A percentile compares a stretch with the other conserved stretches of the same genome.
These are phyloP conservation scores for Ajuga chamaepitys DNA, from an alignment of 257 asterid genomes.

Conservation along the genomic window DNA sequence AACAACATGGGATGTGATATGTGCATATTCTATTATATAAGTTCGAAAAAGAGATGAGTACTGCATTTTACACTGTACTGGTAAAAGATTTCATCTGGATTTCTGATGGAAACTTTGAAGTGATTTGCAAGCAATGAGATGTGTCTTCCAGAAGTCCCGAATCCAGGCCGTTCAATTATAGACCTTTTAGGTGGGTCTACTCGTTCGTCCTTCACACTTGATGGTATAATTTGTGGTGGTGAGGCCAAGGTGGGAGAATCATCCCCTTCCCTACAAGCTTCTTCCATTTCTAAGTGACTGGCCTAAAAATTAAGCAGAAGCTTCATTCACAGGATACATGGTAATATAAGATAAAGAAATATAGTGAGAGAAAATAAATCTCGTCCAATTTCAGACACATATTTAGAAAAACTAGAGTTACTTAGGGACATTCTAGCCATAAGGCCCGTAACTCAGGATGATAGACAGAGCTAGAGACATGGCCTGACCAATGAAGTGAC, in stretches of 20 bases:
- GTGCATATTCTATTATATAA: background rate
- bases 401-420: background rate
- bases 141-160: conserved; percentile 56
- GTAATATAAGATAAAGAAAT: background rate
- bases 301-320: conserved; percentile 20
- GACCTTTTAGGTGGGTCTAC: conserved; percentile 36
- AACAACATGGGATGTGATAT: conserved; percentile 11
- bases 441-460: background rate
- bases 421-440: background rate
- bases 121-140: conserved; percentile 63
- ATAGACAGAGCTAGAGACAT: background rate
- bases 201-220: conserved; percentile 24
- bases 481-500: conserved; percentile 1
- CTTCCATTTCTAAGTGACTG: conserved; percentile 30
- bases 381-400: background rate
- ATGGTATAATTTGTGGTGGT: conserved; percentile 19
- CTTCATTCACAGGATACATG: background rate
- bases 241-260: conserved; percentile 21
- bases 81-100: conserved; percentile 49
- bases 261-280: conserved; percentile 9
- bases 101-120: conserved; percentile 59
- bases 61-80: conserved; percentile 52
- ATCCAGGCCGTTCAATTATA: conserved; percentile 50
- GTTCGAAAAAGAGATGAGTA: conserved; percentile 8
- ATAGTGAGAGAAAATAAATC: background rate